These are phyloP conservation scores for Aspergillus affinis DNA, from an alignment of 495 filamentous ascomycete genomes.

Conservation along the genomic window DNA sequence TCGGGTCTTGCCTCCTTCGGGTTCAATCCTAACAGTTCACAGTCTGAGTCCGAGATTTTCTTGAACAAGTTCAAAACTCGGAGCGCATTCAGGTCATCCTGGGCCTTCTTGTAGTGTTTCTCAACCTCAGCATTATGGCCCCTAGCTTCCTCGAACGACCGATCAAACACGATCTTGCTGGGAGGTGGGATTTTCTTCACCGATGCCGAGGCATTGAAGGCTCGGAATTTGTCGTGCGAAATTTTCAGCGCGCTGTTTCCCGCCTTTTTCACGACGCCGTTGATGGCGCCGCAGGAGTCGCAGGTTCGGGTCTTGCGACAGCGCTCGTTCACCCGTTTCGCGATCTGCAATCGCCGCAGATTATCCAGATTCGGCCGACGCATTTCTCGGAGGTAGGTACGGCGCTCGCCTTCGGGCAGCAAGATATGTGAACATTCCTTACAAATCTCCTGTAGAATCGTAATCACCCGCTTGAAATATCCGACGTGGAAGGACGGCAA, in stretches of 20 bases:
- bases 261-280: constrained; percentile 86
- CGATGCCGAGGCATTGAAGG: constrained; percentile 82
- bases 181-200: constrained; percentile 76
- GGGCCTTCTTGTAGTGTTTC: constrained; percentile 82
- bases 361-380: constrained; percentile 84
- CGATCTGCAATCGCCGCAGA: constrained; percentile 70
- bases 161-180: constrained; percentile 79
- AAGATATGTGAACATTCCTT: constrained; percentile 71
- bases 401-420: constrained; percentile 71
- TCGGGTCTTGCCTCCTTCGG: constrained; percentile 86
- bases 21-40: constrained; percentile 85
- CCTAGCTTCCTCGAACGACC: constrained; percentile 75
- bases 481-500: constrained; percentile 93
- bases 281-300: constrained; percentile 70
- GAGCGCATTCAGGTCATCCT: constrained; percentile 91
- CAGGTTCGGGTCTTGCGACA: constrained; percentile 83
- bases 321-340: constrained; percentile 82
- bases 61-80: constrained; percentile 88
- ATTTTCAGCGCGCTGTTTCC: constrained; percentile 78
- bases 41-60: constrained; percentile 78
- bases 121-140: constrained; percentile 77
- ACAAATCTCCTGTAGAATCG: constrained; percentile 89
- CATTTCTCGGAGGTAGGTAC: constrained; percentile 71
- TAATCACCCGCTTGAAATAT: constrained; percentile 87
- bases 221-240: constrained; percentile 86